Percentiles rank a stretch among this genome's conserved stretches.
phyloP scores from a whole-genome alignment of 805 yeast species.

The Myxozyma neotropica region DNA sequence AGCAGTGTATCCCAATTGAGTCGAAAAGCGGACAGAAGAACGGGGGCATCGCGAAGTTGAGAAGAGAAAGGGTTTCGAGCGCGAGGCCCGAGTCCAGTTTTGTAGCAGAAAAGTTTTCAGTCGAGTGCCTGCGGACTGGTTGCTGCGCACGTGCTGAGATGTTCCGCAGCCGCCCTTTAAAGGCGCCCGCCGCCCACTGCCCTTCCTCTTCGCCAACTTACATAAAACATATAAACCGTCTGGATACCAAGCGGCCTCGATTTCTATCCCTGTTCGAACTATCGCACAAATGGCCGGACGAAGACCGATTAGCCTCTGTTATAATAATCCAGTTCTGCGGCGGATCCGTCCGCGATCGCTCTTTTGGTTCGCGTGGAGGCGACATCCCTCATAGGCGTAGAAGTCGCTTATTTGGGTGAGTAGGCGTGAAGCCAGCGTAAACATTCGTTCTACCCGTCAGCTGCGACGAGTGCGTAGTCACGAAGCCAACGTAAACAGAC shows the following conservation, averaged over 20 bases:
- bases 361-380: slow-evolving; percentile 34
- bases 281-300: slow-evolving; percentile 35
- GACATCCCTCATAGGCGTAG: slow-evolving; percentile 10
- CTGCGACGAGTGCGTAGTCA: too few relatives aligned
- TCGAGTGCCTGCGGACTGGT: neutral
- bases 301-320: slow-evolving; percentile 23
- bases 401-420: too few relatives aligned
- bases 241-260: slow-evolving; percentile 35
- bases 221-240: slow-evolving; percentile 30
- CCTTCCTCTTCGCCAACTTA: slow-evolving; percentile 13
- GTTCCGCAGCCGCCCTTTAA: neutral
- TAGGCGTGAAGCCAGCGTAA: too few relatives aligned
- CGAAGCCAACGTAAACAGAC: too few relatives aligned
- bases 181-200: neutral
- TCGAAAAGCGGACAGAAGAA: neutral
- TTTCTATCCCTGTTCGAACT: slow-evolving; percentile 20
- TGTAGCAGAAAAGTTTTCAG: slow-evolving; percentile 9
- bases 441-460: too few relatives aligned
- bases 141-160: slow-evolving; percentile 2
- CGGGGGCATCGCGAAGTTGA: slow-evolving; percentile 21
- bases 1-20: neutral
- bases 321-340: slow-evolving; percentile 27
- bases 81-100: slow-evolving; percentile 2
- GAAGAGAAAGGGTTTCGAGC: slow-evolving; percentile 2
- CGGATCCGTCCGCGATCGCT: slow-evolving; percentile 1